Evolutionary conservation across 2,329 filamentous ascomycete genomes (phyloP).

Genomic region (Pyrenochaeta sp.): DNA sequence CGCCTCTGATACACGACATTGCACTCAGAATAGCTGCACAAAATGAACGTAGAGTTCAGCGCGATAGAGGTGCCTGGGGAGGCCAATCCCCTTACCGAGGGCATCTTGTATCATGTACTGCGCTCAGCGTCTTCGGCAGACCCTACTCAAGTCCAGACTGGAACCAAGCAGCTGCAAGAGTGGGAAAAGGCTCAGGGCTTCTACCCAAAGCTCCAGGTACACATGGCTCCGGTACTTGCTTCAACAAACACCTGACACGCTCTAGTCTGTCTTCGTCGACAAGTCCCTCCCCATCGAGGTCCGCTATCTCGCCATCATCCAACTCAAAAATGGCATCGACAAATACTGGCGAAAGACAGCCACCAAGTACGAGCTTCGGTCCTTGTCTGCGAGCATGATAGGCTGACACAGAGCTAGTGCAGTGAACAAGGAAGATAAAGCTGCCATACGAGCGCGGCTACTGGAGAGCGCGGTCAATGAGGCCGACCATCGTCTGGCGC

Average conservation of each 20-base stretch:
- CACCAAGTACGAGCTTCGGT: conserved; percentile 60
- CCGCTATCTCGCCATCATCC: conserved; percentile 89
- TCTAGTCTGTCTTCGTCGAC: conserved; percentile 81
- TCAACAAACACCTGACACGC: conserved; percentile 13
- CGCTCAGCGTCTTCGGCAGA: conserved; percentile 58
- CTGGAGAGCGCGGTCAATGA: conserved; percentile 82
- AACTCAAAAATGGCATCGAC: conserved; percentile 96
- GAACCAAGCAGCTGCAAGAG: conserved; percentile 60
- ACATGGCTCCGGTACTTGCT: neutral
- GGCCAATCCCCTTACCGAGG: conserved; percentile 67
- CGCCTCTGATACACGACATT: neutral
- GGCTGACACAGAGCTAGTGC: conserved; percentile 54
- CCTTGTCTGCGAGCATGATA: neutral
- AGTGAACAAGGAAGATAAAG: conserved; percentile 75
- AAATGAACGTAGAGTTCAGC: conserved; percentile 44
- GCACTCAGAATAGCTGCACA: neutral
- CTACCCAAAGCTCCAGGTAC: conserved; percentile 58
- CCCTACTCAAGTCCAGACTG: conserved; percentile 59
- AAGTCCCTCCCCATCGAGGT: conserved; percentile 77
- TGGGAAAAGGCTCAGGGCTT: conserved; percentile 60
- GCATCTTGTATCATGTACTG: conserved; percentile 58
- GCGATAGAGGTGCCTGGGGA: conserved; percentile 83
- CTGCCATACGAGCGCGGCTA: conserved; percentile 75
- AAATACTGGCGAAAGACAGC: conserved; percentile 89
- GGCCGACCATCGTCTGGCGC: conserved; percentile 74